These are phyloP conservation scores for Salix purpurea DNA, from an alignment of 345 rosid species.

Conservation along the genomic window DNA sequence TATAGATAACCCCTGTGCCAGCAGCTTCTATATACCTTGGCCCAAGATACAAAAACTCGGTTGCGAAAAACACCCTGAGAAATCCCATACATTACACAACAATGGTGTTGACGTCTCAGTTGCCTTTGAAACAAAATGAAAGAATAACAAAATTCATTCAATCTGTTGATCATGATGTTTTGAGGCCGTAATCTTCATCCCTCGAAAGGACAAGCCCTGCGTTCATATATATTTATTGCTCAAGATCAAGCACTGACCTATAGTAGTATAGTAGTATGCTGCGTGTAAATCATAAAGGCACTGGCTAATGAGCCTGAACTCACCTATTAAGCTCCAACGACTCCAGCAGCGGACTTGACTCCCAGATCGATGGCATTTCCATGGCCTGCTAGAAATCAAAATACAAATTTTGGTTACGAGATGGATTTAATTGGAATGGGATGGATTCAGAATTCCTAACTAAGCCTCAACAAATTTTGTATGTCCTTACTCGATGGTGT, in stretches of 20 bases:
- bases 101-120: not conserved
- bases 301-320: not conserved
- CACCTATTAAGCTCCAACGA: slow-evolving; percentile 22
- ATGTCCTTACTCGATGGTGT: slow-evolving; percentile 44
- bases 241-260: not conserved
- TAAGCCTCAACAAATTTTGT: not conserved
- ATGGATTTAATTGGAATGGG: not conserved
- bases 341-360: slow-evolving; percentile 12
- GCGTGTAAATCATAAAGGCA: not conserved
- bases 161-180: not conserved
- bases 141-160: slow-evolving; percentile 29
- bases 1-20: not conserved
- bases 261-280: no score
- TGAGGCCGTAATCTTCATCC: not conserved
- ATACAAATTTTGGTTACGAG: not conserved
- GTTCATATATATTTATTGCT: not conserved
- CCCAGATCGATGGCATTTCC: slow-evolving; percentile 18
- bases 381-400: slow-evolving; percentile 15
- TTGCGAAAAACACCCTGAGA: not conserved
- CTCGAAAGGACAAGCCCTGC: slow-evolving; percentile 7
- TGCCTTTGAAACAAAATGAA: slow-evolving; percentile 6
- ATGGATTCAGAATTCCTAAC: not conserved
- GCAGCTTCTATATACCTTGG: not conserved
- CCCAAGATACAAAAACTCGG: not conserved
- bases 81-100: not conserved